Evolutionary conservation across 257 asterid genomes (phyloP).

Genomic region (Solanum piurae): DNA sequence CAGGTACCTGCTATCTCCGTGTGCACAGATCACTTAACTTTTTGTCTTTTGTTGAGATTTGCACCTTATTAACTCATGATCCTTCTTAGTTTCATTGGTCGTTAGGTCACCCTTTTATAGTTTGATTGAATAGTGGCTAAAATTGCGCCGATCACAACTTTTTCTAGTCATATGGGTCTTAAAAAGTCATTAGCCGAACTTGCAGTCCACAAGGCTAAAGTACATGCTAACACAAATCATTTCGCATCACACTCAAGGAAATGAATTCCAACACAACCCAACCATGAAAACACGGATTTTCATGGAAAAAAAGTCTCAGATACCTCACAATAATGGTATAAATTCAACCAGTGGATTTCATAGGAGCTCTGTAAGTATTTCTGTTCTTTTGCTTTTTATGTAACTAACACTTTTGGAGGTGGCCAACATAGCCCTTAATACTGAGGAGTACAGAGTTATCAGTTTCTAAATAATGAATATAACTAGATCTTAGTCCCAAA

Average conservation of each 20-base stretch:
- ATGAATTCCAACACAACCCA: not conserved
- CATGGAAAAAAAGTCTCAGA: not conserved
- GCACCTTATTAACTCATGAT: not conserved
- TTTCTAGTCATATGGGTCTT: not conserved
- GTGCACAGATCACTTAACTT: not conserved
- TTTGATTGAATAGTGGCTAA: not conserved
- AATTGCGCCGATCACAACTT: not conserved
- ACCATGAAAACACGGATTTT: not conserved
- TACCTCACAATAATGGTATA: not conserved
- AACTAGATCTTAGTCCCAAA: not conserved
- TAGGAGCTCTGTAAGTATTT: not conserved
- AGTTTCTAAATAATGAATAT: not conserved
- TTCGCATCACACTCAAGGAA: not conserved
- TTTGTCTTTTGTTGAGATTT: not conserved
- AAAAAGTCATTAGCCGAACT: not conserved
- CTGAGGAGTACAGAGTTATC: not conserved
- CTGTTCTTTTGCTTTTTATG: not conserved
- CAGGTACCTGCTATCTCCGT: not conserved
- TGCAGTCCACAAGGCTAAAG: not conserved
- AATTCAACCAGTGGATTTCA: not conserved
- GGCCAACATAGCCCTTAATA: not conserved
- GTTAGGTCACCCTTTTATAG: not conserved
- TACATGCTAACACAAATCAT: not conserved
- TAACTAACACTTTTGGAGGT: not conserved
- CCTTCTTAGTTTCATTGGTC: not conserved